A percentile compares a stretch with the other conserved stretches of the same genome.
Evolutionary conservation across 768 basidiomycete species (phyloP).

Genomic region (Leccinum boreale): DNA sequence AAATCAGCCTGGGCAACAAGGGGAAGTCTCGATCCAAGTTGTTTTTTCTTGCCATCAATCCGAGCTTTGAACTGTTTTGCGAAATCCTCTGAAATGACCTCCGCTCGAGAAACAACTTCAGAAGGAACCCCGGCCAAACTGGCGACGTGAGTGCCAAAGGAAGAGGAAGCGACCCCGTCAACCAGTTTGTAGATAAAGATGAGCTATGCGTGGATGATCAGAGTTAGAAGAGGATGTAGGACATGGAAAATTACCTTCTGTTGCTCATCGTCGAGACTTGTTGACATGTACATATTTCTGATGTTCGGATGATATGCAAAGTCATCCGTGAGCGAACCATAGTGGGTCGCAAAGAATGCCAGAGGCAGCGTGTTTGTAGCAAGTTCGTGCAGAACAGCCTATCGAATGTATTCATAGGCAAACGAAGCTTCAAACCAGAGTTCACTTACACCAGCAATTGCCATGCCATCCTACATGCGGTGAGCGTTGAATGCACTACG

Average conservation of each 20-base stretch:
- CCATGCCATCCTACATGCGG: constrained; percentile 85
- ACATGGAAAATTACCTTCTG: constrained; percentile 56
- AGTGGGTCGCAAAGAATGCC: constrained; percentile 97
- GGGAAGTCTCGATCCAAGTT: constrained; percentile 59
- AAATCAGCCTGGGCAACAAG: constrained; percentile 89
- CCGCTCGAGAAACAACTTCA: constrained; percentile 84
- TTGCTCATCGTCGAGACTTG: constrained; percentile 88
- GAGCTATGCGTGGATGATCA: constrained; percentile 45
- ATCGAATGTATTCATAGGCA: constrained; percentile 7
- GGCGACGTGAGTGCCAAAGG: constrained; percentile 94
- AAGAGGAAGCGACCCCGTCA: constrained; percentile 80
- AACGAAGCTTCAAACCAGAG: neutral
- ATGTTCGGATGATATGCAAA: constrained; percentile 91
- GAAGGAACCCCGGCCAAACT: constrained; percentile 89
- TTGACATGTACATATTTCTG: constrained; percentile 94
- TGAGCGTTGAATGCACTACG: constrained; percentile 10
- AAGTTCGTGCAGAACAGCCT: constrained; percentile 92
- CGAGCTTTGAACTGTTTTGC: constrained; percentile 84
- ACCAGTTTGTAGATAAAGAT: constrained; percentile 95
- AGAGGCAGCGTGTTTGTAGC: constrained; percentile 90
- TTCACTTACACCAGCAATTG: constrained; percentile 78
- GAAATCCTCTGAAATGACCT: constrained; percentile 81
- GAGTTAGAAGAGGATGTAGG: neutral
- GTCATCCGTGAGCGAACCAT: constrained; percentile 93
- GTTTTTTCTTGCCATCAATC: constrained; percentile 55